Evolutionary conservation across 768 basidiomycete genomes (phyloP).

Genomic region (Xerocomus spinulosus): DNA sequence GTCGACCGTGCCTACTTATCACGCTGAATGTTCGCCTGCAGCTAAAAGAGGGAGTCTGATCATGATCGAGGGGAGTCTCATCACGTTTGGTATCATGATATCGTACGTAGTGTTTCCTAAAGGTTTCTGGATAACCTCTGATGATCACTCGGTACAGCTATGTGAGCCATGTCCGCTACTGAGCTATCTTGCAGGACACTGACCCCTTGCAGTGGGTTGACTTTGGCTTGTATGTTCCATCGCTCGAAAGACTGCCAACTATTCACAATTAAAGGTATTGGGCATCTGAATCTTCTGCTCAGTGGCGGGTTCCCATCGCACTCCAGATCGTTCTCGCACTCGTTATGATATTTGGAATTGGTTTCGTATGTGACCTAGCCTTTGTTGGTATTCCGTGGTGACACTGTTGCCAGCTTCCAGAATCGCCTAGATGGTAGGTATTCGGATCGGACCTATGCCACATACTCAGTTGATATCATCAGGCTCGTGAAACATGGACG

Average conservation of each 20-base stretch:
- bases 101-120: conserved; percentile 38
- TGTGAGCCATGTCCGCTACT: conserved; percentile 11
- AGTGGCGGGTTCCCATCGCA: conserved; percentile 62
- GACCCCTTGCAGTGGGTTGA: conserved; percentile 50
- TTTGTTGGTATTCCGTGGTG: background rate
- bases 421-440: conserved; percentile 54
- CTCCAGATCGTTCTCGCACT: conserved; percentile 55
- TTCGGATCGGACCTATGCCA: background rate
- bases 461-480: background rate
- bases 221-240: conserved; percentile 47
- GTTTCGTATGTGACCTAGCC: conserved; percentile 38
- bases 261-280: conserved; percentile 40
- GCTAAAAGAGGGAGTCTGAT: conserved; percentile 57
- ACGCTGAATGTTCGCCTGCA: conserved; percentile 62
- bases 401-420: conserved; percentile 41
- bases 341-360: conserved; percentile 43
- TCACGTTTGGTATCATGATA: conserved; percentile 60
- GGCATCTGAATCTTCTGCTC: conserved; percentile 45
- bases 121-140: background rate
- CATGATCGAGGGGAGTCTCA: conserved; percentile 61
- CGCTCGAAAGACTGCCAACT: background rate
- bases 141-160: conserved; percentile 11
- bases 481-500: conserved; percentile 56
- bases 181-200: background rate
- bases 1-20: conserved; percentile 61